These are phyloP conservation scores for Diaporthe ampelina DNA, from an alignment of 2,329 filamentous ascomycete species.

Conservation along the genomic window DNA sequence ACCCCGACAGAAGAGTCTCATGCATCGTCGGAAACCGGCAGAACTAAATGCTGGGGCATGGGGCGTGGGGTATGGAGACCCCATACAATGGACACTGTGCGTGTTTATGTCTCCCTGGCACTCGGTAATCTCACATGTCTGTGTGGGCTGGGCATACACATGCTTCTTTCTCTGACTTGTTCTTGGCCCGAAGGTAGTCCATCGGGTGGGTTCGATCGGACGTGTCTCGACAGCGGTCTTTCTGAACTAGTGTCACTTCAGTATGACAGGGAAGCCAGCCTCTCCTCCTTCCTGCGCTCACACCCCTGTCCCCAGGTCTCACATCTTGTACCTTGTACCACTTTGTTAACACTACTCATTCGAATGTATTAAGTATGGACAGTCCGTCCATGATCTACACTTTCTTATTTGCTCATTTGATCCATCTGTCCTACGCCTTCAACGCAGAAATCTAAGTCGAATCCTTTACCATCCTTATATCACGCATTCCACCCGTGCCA, in stretches of 20 bases:
- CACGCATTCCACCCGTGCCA: not conserved
- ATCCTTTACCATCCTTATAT: not conserved
- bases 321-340: constrained; percentile 19
- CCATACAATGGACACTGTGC: constrained; percentile 23
- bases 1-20: constrained; percentile 1
- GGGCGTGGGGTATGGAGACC: constrained; percentile 27
- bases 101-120: constrained; percentile 17
- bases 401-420: not conserved
- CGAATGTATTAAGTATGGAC: constrained; percentile 25
- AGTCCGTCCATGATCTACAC: constrained; percentile 7
- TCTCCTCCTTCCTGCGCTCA: constrained; percentile 28
- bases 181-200: constrained; percentile 32
- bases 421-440: not conserved
- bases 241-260: constrained; percentile 31
- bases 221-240: constrained; percentile 23
- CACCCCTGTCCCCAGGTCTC: constrained; percentile 21
- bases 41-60: constrained; percentile 11
- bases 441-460: not conserved
- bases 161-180: constrained; percentile 28
- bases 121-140: constrained; percentile 30
- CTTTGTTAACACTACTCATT: not conserved
- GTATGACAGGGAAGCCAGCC: constrained; percentile 24
- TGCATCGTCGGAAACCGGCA: constrained; percentile 16
- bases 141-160: constrained; percentile 28
- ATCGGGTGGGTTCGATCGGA: constrained; percentile 23